A percentile compares a stretch with the other conserved stretches of the same genome.
These are phyloP conservation scores for Spiraea crenata DNA, from an alignment of 331 rosid genomes.

Conservation along the genomic window DNA sequence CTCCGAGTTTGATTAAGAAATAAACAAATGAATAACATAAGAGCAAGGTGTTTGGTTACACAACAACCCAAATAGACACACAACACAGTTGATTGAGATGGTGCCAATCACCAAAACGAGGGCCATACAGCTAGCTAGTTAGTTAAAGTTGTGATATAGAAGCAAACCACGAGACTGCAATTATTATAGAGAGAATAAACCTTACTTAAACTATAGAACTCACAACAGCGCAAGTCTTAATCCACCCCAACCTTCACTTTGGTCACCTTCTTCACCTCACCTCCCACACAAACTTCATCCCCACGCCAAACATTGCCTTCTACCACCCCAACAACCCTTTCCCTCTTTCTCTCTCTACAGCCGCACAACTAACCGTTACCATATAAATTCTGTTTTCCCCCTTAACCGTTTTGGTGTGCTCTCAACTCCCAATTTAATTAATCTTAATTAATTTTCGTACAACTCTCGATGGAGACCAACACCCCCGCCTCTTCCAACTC, in stretches of 20 bases:
- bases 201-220: conserved; percentile 23
- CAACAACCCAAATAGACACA: background rate
- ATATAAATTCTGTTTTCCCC: conserved; percentile 25
- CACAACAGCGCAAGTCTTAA: conserved; percentile 12
- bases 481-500: conserved; percentile 16
- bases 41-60: conserved; percentile 1
- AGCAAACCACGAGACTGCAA: conserved; percentile 29
- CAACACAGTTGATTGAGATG: background rate
- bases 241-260: background rate
- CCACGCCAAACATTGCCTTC: conserved; percentile 31
- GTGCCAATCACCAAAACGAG: conserved; percentile 15
- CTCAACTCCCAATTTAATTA: background rate
- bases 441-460: background rate
- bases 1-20: too few relatives aligned
- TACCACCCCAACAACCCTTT: conserved; percentile 11
- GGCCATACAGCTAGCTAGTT: conserved; percentile 32
- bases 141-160: conserved; percentile 53
- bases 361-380: background rate
- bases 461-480: conserved; percentile 8
- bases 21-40: background rate
- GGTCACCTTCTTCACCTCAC: background rate
- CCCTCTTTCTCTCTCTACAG: background rate
- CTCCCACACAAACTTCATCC: conserved; percentile 18
- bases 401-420: conserved; percentile 25
- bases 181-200: conserved; percentile 9